Conservation (phyloP, 306 rosid species). For the Lathyrus tuberosus region DNA sequence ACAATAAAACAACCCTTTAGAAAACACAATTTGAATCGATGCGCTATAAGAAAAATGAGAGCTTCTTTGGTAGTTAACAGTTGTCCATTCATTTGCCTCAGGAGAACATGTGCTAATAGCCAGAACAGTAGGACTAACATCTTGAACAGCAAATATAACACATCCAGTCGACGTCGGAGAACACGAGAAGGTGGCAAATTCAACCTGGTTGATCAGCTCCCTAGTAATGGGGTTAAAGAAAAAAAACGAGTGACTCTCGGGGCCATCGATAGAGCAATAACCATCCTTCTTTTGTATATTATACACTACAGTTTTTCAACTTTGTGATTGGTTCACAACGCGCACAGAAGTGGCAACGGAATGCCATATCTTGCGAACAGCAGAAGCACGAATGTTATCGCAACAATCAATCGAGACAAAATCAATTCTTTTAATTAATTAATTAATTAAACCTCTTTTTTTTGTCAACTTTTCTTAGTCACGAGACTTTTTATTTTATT, state of each 20-base stretch:
- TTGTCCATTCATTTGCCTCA: constrained; percentile 70
- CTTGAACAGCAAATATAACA: constrained; percentile 67
- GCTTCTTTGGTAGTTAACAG: constrained; percentile 69
- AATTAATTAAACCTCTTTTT: no score
- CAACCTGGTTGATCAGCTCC: constrained; percentile 52
- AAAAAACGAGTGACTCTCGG: no score
- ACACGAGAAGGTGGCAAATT: constrained; percentile 68
- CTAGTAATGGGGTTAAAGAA: constrained; percentile 70
- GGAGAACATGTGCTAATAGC: constrained; percentile 75
- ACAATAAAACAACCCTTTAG: constrained; percentile 73
- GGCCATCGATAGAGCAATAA: constrained; percentile 55
- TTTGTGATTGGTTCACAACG: constrained; percentile 72
- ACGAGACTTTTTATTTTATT: no score
- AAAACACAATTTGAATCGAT: constrained; percentile 75
- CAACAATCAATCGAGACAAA: no score
- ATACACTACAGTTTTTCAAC: constrained; percentile 64
- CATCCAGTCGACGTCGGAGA: constrained; percentile 69
- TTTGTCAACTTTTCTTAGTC: no score
- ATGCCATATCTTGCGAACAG: constrained; percentile 74
- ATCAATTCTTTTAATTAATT: no score
- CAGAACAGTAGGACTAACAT: constrained; percentile 64
- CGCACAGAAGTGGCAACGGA: constrained; percentile 65
- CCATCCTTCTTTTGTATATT: constrained; percentile 84
- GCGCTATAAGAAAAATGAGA: no score
- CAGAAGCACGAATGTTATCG: constrained; percentile 72